phyloP scores from a whole-genome alignment of 192 early-diverging fungal species.

The Helicostylum pulchrum region DNA sequence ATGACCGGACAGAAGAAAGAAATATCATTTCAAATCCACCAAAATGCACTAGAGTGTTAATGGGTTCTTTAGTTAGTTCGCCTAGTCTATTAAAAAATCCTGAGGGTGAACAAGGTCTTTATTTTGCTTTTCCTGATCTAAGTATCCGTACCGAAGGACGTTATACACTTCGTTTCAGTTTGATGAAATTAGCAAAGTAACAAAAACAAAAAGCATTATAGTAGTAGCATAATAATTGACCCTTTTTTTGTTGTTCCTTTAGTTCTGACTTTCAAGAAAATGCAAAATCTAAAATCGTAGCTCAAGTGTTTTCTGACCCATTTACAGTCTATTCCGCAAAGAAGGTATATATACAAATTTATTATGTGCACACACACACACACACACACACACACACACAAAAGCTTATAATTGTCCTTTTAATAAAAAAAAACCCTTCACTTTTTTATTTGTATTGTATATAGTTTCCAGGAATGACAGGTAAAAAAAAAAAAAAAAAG shows the following conservation, averaged over 20 bases:
- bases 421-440: background rate
- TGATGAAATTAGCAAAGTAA: constrained; percentile 57
- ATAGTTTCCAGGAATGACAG: constrained; percentile 78
- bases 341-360: constrained; percentile 37
- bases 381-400: no score
- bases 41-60: constrained; percentile 57
- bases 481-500: constrained; percentile 33
- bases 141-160: constrained; percentile 71
- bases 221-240: background rate
- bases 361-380: no score
- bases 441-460: no score
- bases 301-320: constrained; percentile 56
- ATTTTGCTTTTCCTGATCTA: constrained; percentile 77
- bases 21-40: constrained; percentile 58
- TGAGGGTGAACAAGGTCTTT: constrained; percentile 61
- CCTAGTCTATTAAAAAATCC: constrained; percentile 52
- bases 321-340: constrained; percentile 82
- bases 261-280: constrained; percentile 22
- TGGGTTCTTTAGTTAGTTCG: constrained; percentile 62
- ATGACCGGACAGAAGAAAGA: constrained; percentile 51
- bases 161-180: constrained; percentile 64
- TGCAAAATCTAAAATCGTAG: constrained; percentile 42
- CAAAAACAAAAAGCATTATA: background rate
- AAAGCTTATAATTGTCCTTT: background rate
- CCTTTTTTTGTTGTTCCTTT: constrained; percentile 28